These are phyloP conservation scores for Yamadazyma triangularis DNA, from an alignment of 1,139 yeast species.

Conservation along the genomic window DNA sequence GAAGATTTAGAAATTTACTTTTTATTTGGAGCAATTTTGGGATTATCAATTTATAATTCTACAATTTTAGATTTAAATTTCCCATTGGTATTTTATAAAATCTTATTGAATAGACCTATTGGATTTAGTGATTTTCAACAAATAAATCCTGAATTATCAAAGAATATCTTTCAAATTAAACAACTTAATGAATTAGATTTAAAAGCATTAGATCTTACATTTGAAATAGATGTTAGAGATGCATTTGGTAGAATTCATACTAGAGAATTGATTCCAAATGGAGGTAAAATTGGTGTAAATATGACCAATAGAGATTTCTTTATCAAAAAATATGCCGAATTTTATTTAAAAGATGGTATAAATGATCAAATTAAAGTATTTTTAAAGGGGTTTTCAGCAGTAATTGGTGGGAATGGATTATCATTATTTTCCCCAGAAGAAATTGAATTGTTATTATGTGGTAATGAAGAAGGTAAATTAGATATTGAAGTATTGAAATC, in stretches of 20 bases:
- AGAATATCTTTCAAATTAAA: slow-evolving; percentile 51
- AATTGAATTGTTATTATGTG: slow-evolving; percentile 72
- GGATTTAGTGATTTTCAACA: slow-evolving; percentile 61
- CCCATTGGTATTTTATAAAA: slow-evolving; percentile 73
- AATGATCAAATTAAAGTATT: slow-evolving; percentile 53
- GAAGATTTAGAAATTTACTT: slow-evolving; percentile 56
- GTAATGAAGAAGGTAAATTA: slow-evolving; percentile 61
- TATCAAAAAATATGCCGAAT: slow-evolving; percentile 58
- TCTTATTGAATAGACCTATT: slow-evolving; percentile 55
- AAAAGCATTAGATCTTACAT: slow-evolving; percentile 24
- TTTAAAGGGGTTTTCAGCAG: slow-evolving; percentile 65
- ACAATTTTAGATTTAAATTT: slow-evolving; percentile 76
- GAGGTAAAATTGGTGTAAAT: slow-evolving; percentile 51
- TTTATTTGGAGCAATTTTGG: slow-evolving; percentile 79
- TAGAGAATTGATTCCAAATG: slow-evolving; percentile 53
- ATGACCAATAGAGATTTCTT: slow-evolving; percentile 52
- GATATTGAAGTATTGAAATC: slow-evolving; percentile 67
- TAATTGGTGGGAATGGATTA: slow-evolving; percentile 76
- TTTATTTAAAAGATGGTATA: slow-evolving; percentile 55
- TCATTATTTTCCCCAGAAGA: slow-evolving; percentile 78
- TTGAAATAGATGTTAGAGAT: slow-evolving; percentile 39
- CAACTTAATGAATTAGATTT: slow-evolving; percentile 33
- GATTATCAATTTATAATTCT: slow-evolving; percentile 87
- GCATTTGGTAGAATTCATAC: slow-evolving; percentile 34
- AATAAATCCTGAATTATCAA: slow-evolving; percentile 64